Evolutionary conservation across 1,139 yeast species (phyloP), one percentile per base, ranked within the genome.

Genomic region (Taphrina populina): DNA sequence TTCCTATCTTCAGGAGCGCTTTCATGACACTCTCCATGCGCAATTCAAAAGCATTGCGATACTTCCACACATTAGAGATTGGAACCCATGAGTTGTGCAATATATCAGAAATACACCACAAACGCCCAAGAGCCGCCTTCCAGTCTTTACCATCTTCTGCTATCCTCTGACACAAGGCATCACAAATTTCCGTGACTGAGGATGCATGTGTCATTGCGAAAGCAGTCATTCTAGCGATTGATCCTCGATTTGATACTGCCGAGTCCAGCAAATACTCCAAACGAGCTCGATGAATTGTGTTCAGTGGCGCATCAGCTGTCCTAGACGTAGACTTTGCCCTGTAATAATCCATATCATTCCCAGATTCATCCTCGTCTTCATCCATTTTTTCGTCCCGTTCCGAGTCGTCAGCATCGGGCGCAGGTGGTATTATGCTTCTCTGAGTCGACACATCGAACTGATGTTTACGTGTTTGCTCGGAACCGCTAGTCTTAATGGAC

Each of bases 221-320:
- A 8, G 66, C 67, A 62, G 64, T 64, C 23, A 65, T 61, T 8
- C 69, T 62, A 3, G 70, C 70, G 21, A 67, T 64, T 7, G 65
- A 60, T 8, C 69, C 68, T 15, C 70, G 32, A 17, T 30, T 20
- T 2, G 39, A 37, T 15, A 35, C 39, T 26, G 37, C 24, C 17
- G 27, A 59, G 13, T 66, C 62, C 41, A 57, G 46, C 13, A 30
- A n/a, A 11, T 19, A 30, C 15, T 30, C 20, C 13, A 43, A 21
- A n/a, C 17, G 17, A 2, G 47, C 47, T 19, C 21, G 26, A 29
- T 30, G 29, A 5, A 30, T 43, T 26, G 8, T 43, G 26, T 26
- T 30, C 10, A 43, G 37, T 6, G 37, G 35, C 4, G 11, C 19
- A 11, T 20, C 27, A 3, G 26, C 37, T 17, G 27, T 4, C 37